A percentile compares a stretch with the other conserved stretches of the same genome.
These are phyloP conservation scores for Handroanthus guayacan DNA, from an alignment of 257 asterid genomes.

Conservation along the genomic window DNA sequence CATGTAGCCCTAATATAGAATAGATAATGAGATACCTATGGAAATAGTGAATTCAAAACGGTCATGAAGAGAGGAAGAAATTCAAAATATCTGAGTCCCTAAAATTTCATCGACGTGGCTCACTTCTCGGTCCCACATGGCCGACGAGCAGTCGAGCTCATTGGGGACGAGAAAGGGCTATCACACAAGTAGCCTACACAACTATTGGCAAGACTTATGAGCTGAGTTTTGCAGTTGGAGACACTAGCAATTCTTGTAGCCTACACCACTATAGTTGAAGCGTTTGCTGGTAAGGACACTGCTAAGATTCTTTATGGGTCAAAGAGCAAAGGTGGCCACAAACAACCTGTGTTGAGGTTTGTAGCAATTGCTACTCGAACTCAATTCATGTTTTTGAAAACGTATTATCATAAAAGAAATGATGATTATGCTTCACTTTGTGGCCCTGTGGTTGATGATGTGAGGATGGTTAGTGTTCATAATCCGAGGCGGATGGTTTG, in stretches of 20 bases:
- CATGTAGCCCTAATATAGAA: too few species aligned
- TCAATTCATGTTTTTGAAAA: constrained; percentile 81
- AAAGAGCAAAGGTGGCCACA: constrained; percentile 84
- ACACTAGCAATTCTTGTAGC: constrained; percentile 84
- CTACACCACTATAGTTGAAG: constrained; percentile 94
- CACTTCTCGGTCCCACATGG: constrained; percentile 90
- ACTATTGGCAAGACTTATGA: constrained; percentile 63
- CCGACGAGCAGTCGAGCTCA: constrained; percentile 81
- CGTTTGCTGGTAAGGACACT: constrained; percentile 81
- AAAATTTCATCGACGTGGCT: constrained; percentile 75
- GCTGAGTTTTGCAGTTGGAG: constrained; percentile 84
- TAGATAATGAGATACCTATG: too few species aligned
- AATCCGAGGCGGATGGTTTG: constrained; percentile 52
- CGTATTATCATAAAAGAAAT: constrained; percentile 82
- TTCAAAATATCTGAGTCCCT: constrained; percentile 41
- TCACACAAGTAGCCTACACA: constrained; percentile 83
- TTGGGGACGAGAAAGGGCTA: constrained; percentile 98
- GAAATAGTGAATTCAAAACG: too few species aligned
- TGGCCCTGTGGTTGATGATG: constrained; percentile 89
- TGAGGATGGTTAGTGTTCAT: constrained; percentile 77
- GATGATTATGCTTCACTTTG: constrained; percentile 90
- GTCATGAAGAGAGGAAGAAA: too few species aligned
- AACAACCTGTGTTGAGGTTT: constrained; percentile 74
- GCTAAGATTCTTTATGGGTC: constrained; percentile 82
- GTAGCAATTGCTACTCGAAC: constrained; percentile 66